Evolutionary conservation across 2,329 filamentous ascomycete genomes (phyloP), one percentile per base, ranked within the genome.

Genomic region (Pseudogymnoascus sp.): DNA sequence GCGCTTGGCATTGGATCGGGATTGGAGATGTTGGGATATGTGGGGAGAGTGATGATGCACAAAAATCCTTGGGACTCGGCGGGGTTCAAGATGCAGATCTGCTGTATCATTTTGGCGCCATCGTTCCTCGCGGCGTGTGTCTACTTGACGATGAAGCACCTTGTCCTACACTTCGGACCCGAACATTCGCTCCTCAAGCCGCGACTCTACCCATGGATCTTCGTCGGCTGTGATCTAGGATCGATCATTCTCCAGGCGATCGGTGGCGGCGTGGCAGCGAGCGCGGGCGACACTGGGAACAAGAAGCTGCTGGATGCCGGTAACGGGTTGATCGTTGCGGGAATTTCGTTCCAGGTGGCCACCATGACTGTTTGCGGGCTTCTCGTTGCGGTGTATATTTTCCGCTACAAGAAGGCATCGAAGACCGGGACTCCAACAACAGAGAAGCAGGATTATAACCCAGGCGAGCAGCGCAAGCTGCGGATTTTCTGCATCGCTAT

Each of bases 91-190:
- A 79, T 82, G 53, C 82, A 86, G 66, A 85, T 86, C 72, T 80
- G 79, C 74, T 76, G 79, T 73, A 82, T 67, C 11, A 67, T 66
- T 11, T 61, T 70, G 53, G 59, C 66, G 2, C 69, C 70, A 6
- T 83, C 84, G 31, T 78, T 87, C 64, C 77, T 86, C 73, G 85
- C 83, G 73, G 82, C 84, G 67, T 80, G 79, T 70, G 81, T 87
- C 72, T 88, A 87, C 75, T 80, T 88, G 26, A 86, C 82, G 3
- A 80, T 87, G 64, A 85, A 86, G 72, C 84, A 86, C 76, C 73
- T 83, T 67, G 78, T 80, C 64, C 74, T 82, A 35, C 73, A 77
- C 56, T 75, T 84, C 65, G 77, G 76, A 72, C 78, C 82, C 7
- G 47, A 67, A 38, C 75, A 82, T 62, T 84, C 82, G n/a, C 79